These are phyloP conservation scores for Setomelanomma holmii DNA, from an alignment of 2,329 filamentous ascomycete genomes.

Conservation along the genomic window DNA sequence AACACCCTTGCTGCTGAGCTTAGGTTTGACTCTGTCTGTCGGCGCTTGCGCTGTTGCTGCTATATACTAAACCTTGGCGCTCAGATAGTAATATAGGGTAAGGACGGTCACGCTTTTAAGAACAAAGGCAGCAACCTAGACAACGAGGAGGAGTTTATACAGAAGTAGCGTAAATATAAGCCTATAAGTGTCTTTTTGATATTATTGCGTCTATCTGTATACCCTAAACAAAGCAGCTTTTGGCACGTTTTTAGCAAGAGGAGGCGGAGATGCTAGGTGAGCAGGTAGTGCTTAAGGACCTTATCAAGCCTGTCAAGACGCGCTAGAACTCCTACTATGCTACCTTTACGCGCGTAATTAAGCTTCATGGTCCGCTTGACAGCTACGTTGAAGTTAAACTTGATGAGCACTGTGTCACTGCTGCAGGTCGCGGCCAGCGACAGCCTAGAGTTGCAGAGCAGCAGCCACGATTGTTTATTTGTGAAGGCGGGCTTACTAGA, in stretches of 20 bases:
- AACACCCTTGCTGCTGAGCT: too few relatives aligned
- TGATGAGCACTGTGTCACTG: neutral
- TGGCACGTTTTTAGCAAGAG: conserved; percentile 1
- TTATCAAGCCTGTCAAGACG: neutral
- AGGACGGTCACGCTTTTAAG: too few relatives aligned
- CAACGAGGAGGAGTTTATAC: conserved; percentile 3
- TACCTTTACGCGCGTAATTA: too few relatives aligned
- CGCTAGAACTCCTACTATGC: too few relatives aligned
- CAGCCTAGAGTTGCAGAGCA: neutral
- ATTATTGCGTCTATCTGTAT: conserved; percentile 6
- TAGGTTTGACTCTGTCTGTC: too few relatives aligned
- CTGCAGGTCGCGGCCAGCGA: neutral
- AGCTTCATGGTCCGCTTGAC: too few relatives aligned
- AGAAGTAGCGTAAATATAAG: conserved; percentile 5
- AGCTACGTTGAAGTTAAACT: too few relatives aligned
- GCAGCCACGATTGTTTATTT: conserved; percentile 1
- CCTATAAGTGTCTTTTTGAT: conserved; percentile 9
- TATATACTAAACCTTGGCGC: too few relatives aligned
- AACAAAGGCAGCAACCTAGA: neutral
- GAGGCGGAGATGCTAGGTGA: neutral
- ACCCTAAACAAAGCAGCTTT: conserved; percentile 3
- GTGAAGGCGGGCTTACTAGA: neutral
- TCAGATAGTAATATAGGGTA: too few relatives aligned
- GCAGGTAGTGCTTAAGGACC: neutral
- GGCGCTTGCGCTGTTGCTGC: too few relatives aligned